Percentiles rank a stretch among this genome's conserved stretches.
Evolutionary conservation across 1,139 yeast species (phyloP).

Genomic region (Candida sanyaensis): DNA sequence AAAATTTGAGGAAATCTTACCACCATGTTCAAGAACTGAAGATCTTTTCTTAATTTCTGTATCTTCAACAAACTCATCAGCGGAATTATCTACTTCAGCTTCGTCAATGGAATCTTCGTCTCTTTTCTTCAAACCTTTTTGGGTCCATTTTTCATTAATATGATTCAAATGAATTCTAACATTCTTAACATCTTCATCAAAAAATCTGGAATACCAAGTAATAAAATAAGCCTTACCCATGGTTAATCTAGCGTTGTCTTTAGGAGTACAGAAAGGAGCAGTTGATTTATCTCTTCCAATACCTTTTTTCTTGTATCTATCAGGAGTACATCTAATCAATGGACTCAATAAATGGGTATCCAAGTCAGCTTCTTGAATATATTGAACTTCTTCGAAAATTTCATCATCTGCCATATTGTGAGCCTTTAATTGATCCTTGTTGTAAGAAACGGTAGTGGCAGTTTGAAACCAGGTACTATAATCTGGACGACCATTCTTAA

Average conservation of each 20-base stretch:
- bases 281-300: constrained; percentile 53
- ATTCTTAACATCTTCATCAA: constrained; percentile 47
- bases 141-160: constrained; percentile 54
- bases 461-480: constrained; percentile 78
- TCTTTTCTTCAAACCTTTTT: constrained; percentile 55
- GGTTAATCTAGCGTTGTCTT: constrained; percentile 55
- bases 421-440: constrained; percentile 64
- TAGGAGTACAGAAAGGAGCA: constrained; percentile 84
- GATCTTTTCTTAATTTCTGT: constrained; percentile 28
- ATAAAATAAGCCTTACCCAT: constrained; percentile 68
- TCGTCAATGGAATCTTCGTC: constrained; percentile 20
- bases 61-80: neutral
- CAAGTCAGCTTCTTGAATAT: constrained; percentile 59
- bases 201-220: constrained; percentile 77
- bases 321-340: constrained; percentile 82
- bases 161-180: constrained; percentile 70
- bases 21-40: constrained; percentile 41
- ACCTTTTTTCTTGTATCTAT: constrained; percentile 66
- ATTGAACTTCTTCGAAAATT: constrained; percentile 52
- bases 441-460: constrained; percentile 56
- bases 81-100: neutral
- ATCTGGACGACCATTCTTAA: constrained; percentile 68
- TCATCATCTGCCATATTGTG: constrained; percentile 68
- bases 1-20: constrained; percentile 48
- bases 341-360: constrained; percentile 74